Evolutionary conservation across 805 yeast genomes (phyloP).

Genomic region (Diddensiella santjacobensis): DNA sequence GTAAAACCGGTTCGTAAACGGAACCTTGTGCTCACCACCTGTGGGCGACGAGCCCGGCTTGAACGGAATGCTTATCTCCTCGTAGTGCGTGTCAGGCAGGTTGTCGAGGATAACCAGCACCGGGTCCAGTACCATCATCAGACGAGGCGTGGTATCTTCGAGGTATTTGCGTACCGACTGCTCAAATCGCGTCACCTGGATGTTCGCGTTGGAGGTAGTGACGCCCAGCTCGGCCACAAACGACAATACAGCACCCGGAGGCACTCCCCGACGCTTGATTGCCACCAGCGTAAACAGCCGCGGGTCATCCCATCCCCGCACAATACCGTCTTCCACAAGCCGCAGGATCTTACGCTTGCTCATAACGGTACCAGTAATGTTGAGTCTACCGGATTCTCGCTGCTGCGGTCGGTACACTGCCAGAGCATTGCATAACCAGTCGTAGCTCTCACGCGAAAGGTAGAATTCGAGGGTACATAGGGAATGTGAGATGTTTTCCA

Average conservation of each 20-base stretch:
- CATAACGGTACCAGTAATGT: slow-evolving; percentile 88
- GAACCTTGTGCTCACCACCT: slow-evolving; percentile 71
- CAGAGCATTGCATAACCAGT: slow-evolving; percentile 95
- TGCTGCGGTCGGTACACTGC: slow-evolving; percentile 98
- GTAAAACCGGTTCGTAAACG: slow-evolving; percentile 72
- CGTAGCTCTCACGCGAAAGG: slow-evolving; percentile 89
- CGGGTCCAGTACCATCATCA: slow-evolving; percentile 91
- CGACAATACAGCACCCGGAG: slow-evolving; percentile 94
- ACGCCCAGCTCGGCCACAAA: slow-evolving; percentile 96
- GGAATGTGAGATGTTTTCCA: slow-evolving; percentile 94
- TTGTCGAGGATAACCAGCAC: slow-evolving; percentile 79
- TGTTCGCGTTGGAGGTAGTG: slow-evolving; percentile 87
- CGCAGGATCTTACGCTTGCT: slow-evolving; percentile 95
- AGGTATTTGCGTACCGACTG: slow-evolving; percentile 80
- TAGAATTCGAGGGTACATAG: slow-evolving; percentile 95
- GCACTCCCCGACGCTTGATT: slow-evolving; percentile 94
- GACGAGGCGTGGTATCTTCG: slow-evolving; percentile 88
- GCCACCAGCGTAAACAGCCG: slow-evolving; percentile 92
- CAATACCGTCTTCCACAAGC: slow-evolving; percentile 73
- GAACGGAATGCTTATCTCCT: slow-evolving; percentile 73
- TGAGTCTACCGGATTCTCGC: slow-evolving; percentile 96
- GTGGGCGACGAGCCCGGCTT: slow-evolving; percentile 72
- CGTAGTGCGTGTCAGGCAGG: slow-evolving; percentile 68
- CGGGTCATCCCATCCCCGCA: slow-evolving; percentile 98
- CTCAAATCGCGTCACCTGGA: slow-evolving; percentile 87